Evolutionary conservation across 2,329 filamentous ascomycete species (phyloP).

Genomic region (Escovopsis weberi): DNA sequence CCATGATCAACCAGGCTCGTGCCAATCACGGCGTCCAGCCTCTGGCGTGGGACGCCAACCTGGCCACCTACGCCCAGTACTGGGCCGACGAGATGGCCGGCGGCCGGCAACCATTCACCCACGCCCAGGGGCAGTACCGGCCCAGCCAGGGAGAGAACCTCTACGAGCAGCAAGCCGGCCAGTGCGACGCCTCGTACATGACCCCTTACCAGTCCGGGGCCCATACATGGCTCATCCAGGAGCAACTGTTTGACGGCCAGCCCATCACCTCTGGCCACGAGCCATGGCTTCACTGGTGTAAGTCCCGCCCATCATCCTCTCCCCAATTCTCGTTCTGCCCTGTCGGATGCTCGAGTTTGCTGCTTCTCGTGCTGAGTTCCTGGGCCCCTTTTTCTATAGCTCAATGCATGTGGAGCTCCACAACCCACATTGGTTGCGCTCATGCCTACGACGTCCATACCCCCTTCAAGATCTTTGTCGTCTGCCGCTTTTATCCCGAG

Average conservation of each 20-base stretch:
- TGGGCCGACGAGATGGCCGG: constrained; percentile 21
- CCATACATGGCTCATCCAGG: constrained; percentile 18
- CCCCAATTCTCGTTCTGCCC: background rate
- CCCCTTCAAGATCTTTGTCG: constrained; percentile 19
- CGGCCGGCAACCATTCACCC: constrained; percentile 15
- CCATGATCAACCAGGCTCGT: constrained; percentile 19
- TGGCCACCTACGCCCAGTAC: constrained; percentile 18
- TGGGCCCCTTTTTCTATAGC: constrained; percentile 9
- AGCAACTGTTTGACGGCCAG: constrained; percentile 14
- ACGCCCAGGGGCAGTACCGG: constrained; percentile 16
- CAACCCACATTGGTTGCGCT: constrained; percentile 20
- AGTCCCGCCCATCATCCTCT: constrained; percentile 2
- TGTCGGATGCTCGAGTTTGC: no score
- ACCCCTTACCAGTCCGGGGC: constrained; percentile 16
- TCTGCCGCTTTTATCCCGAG: constrained; percentile 21
- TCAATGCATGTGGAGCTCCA: constrained; percentile 22
- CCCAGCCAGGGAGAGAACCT: constrained; percentile 22
- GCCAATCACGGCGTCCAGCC: constrained; percentile 13
- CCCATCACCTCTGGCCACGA: constrained; percentile 19
- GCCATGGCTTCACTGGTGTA: constrained; percentile 24
- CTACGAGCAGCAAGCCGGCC: constrained; percentile 16
- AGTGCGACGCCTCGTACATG: constrained; percentile 16
- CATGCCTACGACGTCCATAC: constrained; percentile 17
- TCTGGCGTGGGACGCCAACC: constrained; percentile 16
- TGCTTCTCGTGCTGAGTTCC: background rate